Base-by-base conservation (phyloP, 139 green algal species). In the Chlamydomonas incerta region DNA sequence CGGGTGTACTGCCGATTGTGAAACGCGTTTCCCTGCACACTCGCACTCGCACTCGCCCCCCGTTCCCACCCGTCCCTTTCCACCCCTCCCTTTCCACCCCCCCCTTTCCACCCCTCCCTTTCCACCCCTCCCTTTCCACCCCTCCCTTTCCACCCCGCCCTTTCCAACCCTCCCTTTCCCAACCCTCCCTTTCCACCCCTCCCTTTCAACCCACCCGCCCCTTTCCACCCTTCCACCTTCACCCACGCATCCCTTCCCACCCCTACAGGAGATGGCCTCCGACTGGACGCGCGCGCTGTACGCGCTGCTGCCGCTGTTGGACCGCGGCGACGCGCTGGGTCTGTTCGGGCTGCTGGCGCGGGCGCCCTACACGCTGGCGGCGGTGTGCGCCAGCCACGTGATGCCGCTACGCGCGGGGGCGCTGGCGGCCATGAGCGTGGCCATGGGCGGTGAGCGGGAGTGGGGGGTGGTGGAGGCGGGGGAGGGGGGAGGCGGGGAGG, bases 331-430 rank as follows among this genome's bases (percentile, higher is more conserved):
- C 31, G 47, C 18, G 35, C 21, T 85, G 31, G 79, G 55, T 6
- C 20, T 62, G 55, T 62, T 6, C 8, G 55, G 55, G 21, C 55
- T 62, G 55, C 20, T 23, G 55, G 55, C 21, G 55, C 20, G 55
- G 9, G 55, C 21, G 55, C 80, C 80, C 17, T 85, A 85, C 80
- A 66, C 26, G 41, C 66, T 85, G 50, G 66, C 80, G 20, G 68
- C 35, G 66, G 35, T 85, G n/a, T 58, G 31, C 23, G 66, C 66
- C 50, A 70, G 47, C 6, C 67, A 85, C 65, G 50, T 85, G 26
- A 35, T 77, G 80, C 66, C 66, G 21, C 69, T 85, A 67, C 47
- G 80, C 5, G 41, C 18, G 6, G 35, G n/a, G 23, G 67, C 63
- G 28, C 50, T 85, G 67, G n/a, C 62, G 34, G 69, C 76, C n/a